These are phyloP conservation scores for Arthrinium puccinioides DNA, from an alignment of 2,329 filamentous ascomycete species.

Conservation along the genomic window DNA sequence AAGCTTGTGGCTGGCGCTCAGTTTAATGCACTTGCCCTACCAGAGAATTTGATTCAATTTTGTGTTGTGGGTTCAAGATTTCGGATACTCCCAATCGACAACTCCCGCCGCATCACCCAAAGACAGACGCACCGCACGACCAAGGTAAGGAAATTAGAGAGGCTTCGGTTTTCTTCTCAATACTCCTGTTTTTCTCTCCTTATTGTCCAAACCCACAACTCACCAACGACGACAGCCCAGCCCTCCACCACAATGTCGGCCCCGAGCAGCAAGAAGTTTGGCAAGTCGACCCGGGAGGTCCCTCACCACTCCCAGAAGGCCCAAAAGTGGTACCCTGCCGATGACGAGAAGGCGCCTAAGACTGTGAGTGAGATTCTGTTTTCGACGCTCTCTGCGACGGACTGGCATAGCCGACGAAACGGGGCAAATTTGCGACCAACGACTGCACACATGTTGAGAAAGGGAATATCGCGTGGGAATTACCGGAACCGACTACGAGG, in stretches of 20 bases:
- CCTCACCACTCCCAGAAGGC: constrained; percentile 85
- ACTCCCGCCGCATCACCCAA: too few relatives aligned
- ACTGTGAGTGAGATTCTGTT: too few relatives aligned
- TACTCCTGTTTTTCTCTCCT: constrained; percentile 7
- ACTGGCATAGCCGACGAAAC: neutral
- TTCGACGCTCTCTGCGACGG: too few relatives aligned
- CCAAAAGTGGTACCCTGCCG: constrained; percentile 97
- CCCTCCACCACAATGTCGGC: constrained; percentile 58
- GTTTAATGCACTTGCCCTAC: too few relatives aligned
- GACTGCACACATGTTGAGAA: neutral
- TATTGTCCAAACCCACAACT: constrained; percentile 13
- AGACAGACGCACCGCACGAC: too few relatives aligned
- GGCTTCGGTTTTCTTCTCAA: constrained; percentile 1
- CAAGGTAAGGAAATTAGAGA: constrained; percentile 2
- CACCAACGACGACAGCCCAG: constrained; percentile 26
- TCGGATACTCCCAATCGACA: too few relatives aligned
- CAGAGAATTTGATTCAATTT: too few relatives aligned
- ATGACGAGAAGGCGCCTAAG: constrained; percentile 82
- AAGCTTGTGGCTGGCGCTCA: too few relatives aligned
- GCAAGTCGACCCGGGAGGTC: constrained; percentile 90
- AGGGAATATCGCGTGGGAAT: too few relatives aligned
- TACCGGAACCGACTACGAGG: too few relatives aligned
- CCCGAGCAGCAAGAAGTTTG: constrained; percentile 86
- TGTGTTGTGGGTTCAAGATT: too few relatives aligned
- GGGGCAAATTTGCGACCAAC: neutral